These are phyloP conservation scores for Pseudogymnoascus sp. DNA, from an alignment of 2,329 filamentous ascomycete species.

Conservation along the genomic window DNA sequence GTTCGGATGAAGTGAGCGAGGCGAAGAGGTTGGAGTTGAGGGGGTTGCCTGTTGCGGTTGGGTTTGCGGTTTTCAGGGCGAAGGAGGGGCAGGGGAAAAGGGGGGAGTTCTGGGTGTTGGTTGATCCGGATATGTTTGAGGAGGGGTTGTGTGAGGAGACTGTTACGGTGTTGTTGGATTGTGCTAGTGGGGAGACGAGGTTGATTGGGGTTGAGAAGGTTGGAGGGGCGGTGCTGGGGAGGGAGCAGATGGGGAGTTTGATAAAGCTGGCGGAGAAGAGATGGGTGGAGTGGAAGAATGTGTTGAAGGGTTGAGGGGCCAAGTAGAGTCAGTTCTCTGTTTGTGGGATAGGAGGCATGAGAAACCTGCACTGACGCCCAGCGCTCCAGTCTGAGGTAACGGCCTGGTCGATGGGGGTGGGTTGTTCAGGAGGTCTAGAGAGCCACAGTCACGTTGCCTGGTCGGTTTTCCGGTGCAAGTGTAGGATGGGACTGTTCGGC, in stretches of 20 bases:
- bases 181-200: constrained; percentile 39
- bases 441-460: neutral
- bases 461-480: neutral
- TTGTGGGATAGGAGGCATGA: neutral
- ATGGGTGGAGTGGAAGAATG: constrained; percentile 49
- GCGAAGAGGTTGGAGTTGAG: constrained; percentile 53
- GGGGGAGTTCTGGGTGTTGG: constrained; percentile 66
- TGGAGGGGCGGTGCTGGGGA: constrained; percentile 67
- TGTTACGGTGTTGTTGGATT: constrained; percentile 78
- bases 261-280: constrained; percentile 54
- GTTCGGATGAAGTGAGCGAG: constrained; percentile 53
- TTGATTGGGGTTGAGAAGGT: constrained; percentile 74
- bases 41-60: constrained; percentile 68
- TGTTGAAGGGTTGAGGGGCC: constrained; percentile 3
- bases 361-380: neutral
- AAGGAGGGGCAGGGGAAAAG: constrained; percentile 36
- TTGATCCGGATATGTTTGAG: constrained; percentile 86
- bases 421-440: neutral
- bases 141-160: constrained; percentile 76
- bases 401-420: neutral
- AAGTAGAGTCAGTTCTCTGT: neutral
- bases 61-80: constrained; percentile 71
- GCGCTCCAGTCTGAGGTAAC: too few species aligned
- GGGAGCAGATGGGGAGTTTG: constrained; percentile 54
- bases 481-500: neutral